Conservation (phyloP, 2,329 filamentous ascomycete genomes). For the Davidsoniella australis region DNA sequence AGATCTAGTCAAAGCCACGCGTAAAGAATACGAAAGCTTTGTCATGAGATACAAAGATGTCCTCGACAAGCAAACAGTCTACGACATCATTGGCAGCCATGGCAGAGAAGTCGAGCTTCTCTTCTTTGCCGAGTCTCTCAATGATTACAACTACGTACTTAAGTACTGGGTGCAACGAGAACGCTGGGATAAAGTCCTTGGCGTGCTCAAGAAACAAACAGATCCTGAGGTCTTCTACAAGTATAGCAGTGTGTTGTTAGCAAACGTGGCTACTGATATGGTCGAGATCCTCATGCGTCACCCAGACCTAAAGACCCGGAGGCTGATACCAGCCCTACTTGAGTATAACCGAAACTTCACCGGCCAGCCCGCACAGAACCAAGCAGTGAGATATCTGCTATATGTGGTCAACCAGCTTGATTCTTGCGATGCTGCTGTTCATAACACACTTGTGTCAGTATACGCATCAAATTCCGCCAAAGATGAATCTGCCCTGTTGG, state of each 20-base stretch:
- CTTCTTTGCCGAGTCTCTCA: slow-evolving; percentile 72
- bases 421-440: slow-evolving; percentile 68
- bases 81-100: slow-evolving; percentile 91
- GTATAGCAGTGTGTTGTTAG: slow-evolving; percentile 94
- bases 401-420: slow-evolving; percentile 80
- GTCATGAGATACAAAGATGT: slow-evolving; percentile 70
- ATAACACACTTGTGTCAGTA: slow-evolving; percentile 93
- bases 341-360: slow-evolving; percentile 75
- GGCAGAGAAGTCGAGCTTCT: slow-evolving; percentile 85
- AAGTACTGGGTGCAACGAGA: slow-evolving; percentile 96
- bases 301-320: slow-evolving; percentile 64
- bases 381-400: slow-evolving; percentile 83
- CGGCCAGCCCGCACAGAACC: slow-evolving; percentile 57
- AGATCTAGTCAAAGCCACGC: slow-evolving; percentile 52
- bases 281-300: slow-evolving; percentile 96
- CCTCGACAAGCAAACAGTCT: slow-evolving; percentile 78
- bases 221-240: slow-evolving; percentile 89
- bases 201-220: slow-evolving; percentile 82
- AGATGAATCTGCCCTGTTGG: slow-evolving; percentile 70
- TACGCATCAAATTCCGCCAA: slow-evolving; percentile 73
- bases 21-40: slow-evolving; percentile 77
- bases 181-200: slow-evolving; percentile 72
- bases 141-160: slow-evolving; percentile 87
- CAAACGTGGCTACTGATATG: slow-evolving; percentile 64
- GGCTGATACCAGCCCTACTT: slow-evolving; percentile 79